Evolutionary conservation across 2,329 filamentous ascomycete genomes (phyloP).

Genomic region (Apiospora rasikravindrae): DNA sequence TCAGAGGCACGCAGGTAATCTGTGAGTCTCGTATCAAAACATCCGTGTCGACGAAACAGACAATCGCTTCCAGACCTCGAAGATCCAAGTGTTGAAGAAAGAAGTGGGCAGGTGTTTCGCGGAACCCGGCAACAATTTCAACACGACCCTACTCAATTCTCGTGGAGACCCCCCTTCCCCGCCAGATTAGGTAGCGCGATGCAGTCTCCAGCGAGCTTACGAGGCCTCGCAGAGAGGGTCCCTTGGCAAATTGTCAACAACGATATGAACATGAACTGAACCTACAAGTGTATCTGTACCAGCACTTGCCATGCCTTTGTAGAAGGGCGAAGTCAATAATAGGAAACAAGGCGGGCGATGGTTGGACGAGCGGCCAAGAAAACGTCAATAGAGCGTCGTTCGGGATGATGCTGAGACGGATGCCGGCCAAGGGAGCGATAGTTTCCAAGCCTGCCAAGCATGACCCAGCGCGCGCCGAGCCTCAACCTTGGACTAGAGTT

Average conservation of each 20-base stretch:
- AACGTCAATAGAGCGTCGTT: neutral
- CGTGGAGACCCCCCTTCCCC: slow-evolving; percentile 6
- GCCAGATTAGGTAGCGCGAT: slow-evolving; percentile 11
- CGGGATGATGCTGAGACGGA: neutral
- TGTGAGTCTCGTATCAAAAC: neutral
- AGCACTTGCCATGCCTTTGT: neutral
- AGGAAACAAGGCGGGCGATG: neutral
- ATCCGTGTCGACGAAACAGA: neutral
- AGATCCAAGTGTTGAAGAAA: neutral
- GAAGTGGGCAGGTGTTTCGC: slow-evolving; percentile 13
- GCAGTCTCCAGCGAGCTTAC: slow-evolving; percentile 11
- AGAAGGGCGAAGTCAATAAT: neutral
- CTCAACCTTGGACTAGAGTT: slow-evolving; percentile 11
- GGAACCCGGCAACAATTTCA: slow-evolving; percentile 6
- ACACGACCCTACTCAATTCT: neutral
- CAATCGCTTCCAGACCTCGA: neutral
- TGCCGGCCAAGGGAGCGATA: neutral
- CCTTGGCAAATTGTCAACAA: neutral
- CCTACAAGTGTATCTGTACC: neutral
- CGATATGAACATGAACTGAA: neutral
- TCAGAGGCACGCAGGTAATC: slow-evolving; percentile 6
- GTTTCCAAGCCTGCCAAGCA: slow-evolving; percentile 8
- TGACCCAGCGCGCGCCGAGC: neutral
- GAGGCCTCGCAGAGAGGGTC: neutral
- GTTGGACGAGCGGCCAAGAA: neutral